Evolutionary conservation across 2,329 filamentous ascomycete genomes (phyloP), one percentile per base, ranked within the genome.

Genomic region (Verticillium tricorpus): DNA sequence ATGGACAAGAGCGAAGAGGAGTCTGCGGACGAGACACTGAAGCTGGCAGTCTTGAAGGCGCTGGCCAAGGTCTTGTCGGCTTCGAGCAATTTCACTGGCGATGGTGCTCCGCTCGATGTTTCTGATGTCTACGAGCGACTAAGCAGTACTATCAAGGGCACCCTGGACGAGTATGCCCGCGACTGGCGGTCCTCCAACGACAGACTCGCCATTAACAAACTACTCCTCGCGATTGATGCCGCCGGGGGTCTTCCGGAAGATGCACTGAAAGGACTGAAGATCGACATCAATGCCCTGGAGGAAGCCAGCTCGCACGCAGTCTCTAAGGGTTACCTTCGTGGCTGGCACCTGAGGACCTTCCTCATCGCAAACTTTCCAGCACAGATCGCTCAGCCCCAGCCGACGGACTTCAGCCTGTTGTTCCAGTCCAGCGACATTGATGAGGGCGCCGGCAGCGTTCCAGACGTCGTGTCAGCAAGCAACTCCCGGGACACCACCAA

Each of bases 271-370:
- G 72, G 73, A 58, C 67, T 72, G 5, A 67, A 68, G 39, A 56
- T 72, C 40, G 74, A 75, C 60, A 62, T 73, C 17, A 70, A 73
- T 2, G 67, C 74, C 57, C 68, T 79, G 6, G 76, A 77, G 58
- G 73, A 74, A 61, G 65, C 70, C 56, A 76, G 73, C 57, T 67
- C 67, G 34, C 61, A 71, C 25, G 70, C 72, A 1, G 75, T 79
- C 68, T 56, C 68, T 6, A 63, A 68, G 5, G 77, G 76, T 1
- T 72, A 77, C 32, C 35, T 78, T 15, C 69, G 72, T 34, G 80
- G 78, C 6, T 84, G 82, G 81, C 77, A 77, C 64, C 66, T 82
- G 32, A 75, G 78, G 60, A 76, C 72, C 3, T 80, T 84, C 60
- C 66, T 83, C 12, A 71, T 73, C 5, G 76, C 69, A 5, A 72